These are phyloP conservation scores for Dentipellis sp. DNA, from an alignment of 768 basidiomycete species.

Conservation along the genomic window DNA sequence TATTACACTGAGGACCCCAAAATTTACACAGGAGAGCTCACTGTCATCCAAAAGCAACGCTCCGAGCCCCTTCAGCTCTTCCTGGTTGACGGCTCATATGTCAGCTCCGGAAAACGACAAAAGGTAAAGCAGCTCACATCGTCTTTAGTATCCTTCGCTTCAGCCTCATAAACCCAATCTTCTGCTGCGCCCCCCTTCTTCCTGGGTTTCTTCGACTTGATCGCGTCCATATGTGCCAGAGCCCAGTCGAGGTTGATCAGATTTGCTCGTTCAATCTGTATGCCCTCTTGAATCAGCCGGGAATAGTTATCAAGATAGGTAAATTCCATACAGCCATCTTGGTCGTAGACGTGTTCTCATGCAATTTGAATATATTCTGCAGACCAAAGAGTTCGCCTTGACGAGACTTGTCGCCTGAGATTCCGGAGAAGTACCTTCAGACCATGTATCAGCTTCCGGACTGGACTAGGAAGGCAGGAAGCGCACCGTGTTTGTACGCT, in stretches of 20 bases:
- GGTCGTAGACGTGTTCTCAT: slow-evolving; percentile 60
- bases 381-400: slow-evolving; percentile 82
- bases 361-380: slow-evolving; percentile 76
- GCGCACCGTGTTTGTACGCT: slow-evolving; percentile 70
- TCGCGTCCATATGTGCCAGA: slow-evolving; percentile 50
- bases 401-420: slow-evolving; percentile 66
- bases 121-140: slow-evolving; percentile 4
- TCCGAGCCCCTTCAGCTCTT: slow-evolving; percentile 47
- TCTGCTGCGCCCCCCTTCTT: slow-evolving; percentile 18
- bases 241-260: slow-evolving; percentile 77
- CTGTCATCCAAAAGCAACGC: slow-evolving; percentile 34
- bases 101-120: background rate
- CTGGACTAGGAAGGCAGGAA: background rate
- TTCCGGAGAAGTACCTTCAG: slow-evolving; percentile 66
- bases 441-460: background rate
- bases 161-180: slow-evolving; percentile 37
- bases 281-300: background rate
- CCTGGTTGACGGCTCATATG: slow-evolving; percentile 14
- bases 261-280: slow-evolving; percentile 70
- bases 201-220: slow-evolving; percentile 18
- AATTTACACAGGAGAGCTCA: slow-evolving; percentile 1
- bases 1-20: background rate
- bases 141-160: slow-evolving; percentile 34
- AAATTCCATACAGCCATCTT: slow-evolving; percentile 52
- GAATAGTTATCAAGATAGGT: background rate